phyloP scores from a whole-genome alignment of 148 eudicot species.

The Chenopodium album region DNA sequence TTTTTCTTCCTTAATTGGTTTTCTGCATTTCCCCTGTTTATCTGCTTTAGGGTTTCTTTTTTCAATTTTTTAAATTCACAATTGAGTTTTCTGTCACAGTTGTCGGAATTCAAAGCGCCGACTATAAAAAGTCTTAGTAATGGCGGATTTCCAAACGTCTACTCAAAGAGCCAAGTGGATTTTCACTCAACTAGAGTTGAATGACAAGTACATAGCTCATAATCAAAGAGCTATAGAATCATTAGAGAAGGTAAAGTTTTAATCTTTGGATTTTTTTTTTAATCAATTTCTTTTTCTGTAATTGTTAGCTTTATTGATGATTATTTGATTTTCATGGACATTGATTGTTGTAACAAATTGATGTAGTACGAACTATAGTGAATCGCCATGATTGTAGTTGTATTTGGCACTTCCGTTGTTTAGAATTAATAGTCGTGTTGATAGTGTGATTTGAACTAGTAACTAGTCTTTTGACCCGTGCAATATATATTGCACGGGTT shows the following conservation, averaged over 20 bases:
- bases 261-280: not conserved
- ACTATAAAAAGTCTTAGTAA: conserved; percentile 7
- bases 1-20: too few relatives aligned
- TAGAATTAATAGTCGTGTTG: not conserved
- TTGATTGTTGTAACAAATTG: not conserved
- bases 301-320: not conserved
- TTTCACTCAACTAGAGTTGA: conserved; percentile 73
- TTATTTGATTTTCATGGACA: not conserved
- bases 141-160: conserved; percentile 92
- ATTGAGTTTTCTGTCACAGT: too few relatives aligned
- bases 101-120: too few relatives aligned
- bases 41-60: too few relatives aligned
- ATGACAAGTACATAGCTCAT: conserved; percentile 74
- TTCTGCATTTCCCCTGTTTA: too few relatives aligned
- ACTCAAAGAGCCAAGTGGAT: conserved; percentile 94
- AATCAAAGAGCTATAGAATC: conserved; percentile 78
- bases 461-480: too few relatives aligned
- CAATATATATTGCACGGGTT: too few relatives aligned
- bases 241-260: conserved; percentile 58
- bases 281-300: not conserved
- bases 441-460: not conserved
- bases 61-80: too few relatives aligned
- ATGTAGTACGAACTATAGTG: not conserved
- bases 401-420: not conserved
- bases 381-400: not conserved